Base-by-base conservation (phyloP, 805 yeast genomes). In the Ogataea angusta region DNA sequence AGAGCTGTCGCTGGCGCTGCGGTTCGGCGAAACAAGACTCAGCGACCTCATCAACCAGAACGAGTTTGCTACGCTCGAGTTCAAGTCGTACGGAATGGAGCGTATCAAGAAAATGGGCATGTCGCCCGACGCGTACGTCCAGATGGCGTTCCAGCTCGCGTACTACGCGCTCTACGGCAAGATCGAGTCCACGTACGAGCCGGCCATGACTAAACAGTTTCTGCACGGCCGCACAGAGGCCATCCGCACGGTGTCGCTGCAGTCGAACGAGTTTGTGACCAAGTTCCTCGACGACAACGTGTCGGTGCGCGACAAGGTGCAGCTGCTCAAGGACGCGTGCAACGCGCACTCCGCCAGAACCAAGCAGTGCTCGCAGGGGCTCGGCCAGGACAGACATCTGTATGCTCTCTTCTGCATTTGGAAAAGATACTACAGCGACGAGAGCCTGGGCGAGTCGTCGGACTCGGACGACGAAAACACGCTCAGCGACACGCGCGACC, bases 161-260 rank as follows among this genome's bases (percentile, higher is more conserved):
- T 89, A 88, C 62, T 89, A 86, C 57, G 95, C 96, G 0, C 71
- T 89, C 27, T 89, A 89, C 59, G 96, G 97, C 35, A 85, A 85
- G 57, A 91, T 88, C 28, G 97, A 88, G 62, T 85, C 95, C 49
- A 87, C 95, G 5, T 89, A 89, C 60, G 97, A 89, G 65, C 97
- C 97, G 2, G 96, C 96, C 7, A 89, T 89, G 97, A 90, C 96
- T 4, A 89, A 89, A 62, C 70, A 69, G 44, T 89, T 82, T 59
- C 73, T 82, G 48, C 95, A 89, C 58, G 97, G 96, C 9, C 75
- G 97, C 60, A 89, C 97, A 1, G 97, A 89, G 63, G 95, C 96
- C 3, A 80, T 89, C 41, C 72, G 96, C 54, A 76, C 95, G 0
- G 96, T 89, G 4, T 80, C 91, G 6, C 70, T 76, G 52, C 87